These are phyloP conservation scores for Durio zibethinus DNA, from an alignment of 345 rosid species.

Conservation along the genomic window DNA sequence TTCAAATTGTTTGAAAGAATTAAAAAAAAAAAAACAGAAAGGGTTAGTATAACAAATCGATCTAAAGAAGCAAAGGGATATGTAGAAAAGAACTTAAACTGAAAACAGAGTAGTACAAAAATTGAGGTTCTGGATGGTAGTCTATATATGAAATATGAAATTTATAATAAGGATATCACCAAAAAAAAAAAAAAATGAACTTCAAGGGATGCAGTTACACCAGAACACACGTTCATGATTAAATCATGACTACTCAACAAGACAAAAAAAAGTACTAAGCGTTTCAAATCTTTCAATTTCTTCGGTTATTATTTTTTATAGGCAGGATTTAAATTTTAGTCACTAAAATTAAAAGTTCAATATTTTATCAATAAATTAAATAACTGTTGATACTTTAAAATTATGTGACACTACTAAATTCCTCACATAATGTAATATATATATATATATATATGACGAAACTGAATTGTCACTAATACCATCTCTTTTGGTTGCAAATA, in stretches of 20 bases:
- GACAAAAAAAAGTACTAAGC: neutral
- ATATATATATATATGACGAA: no score
- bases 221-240: slow-evolving; percentile 12
- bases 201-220: slow-evolving; percentile 19
- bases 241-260: slow-evolving; percentile 20
- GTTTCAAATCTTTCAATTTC: neutral
- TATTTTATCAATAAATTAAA: no score
- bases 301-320: neutral
- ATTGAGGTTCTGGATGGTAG: neutral
- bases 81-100: neutral
- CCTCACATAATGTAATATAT: no score
- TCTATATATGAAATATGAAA: neutral
- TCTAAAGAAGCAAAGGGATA: neutral
- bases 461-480: no score
- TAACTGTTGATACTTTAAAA: no score
- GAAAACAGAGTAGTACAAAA: neutral
- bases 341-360: no score
- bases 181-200: neutral
- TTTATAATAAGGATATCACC: neutral
- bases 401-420: no score
- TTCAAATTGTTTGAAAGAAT: neutral
- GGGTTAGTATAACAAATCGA: neutral
- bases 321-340: no score
- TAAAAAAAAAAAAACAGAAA: neutral
- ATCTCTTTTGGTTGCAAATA: no score